phyloP scores from a whole-genome alignment of 2,329 filamentous ascomycete species.

The Neonectria punicea region DNA sequence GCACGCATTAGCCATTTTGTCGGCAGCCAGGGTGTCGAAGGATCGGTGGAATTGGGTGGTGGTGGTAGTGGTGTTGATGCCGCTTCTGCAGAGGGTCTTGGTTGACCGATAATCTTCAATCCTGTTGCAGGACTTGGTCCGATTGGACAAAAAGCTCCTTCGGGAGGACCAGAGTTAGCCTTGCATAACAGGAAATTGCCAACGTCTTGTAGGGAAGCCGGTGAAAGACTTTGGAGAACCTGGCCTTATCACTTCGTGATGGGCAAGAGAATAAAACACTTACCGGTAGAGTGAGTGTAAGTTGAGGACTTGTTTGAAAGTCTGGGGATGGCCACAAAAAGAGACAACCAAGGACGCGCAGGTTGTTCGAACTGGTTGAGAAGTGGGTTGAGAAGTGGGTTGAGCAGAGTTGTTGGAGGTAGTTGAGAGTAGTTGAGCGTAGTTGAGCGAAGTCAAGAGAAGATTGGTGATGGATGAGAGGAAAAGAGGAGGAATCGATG shows the following conservation, averaged over 20 bases:
- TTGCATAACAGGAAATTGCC: conserved; percentile 32
- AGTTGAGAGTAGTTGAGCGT: conserved; percentile 5
- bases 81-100: conserved; percentile 21
- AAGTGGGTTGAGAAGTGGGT: too few relatives aligned
- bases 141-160: conserved; percentile 38
- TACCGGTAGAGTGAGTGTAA: conserved; percentile 7
- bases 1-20: conserved; percentile 64
- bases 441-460: conserved; percentile 11
- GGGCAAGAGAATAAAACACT: background rate
- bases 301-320: background rate
- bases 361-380: conserved; percentile 2
- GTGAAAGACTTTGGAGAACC: background rate
- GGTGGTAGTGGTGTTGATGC: conserved; percentile 35
- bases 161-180: conserved; percentile 36
- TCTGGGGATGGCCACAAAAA: background rate
- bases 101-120: conserved; percentile 26
- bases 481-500: conserved; percentile 7
- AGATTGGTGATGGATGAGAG: conserved; percentile 8
- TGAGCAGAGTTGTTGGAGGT: conserved; percentile 1
- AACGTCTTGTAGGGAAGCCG: background rate
- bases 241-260: background rate
- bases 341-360: conserved; percentile 15
- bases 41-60: conserved; percentile 21
- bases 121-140: conserved; percentile 36
- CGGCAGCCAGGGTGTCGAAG: conserved; percentile 28